These are phyloP conservation scores for Triangularia setosa DNA, from an alignment of 2,329 filamentous ascomycete species.

Conservation along the genomic window DNA sequence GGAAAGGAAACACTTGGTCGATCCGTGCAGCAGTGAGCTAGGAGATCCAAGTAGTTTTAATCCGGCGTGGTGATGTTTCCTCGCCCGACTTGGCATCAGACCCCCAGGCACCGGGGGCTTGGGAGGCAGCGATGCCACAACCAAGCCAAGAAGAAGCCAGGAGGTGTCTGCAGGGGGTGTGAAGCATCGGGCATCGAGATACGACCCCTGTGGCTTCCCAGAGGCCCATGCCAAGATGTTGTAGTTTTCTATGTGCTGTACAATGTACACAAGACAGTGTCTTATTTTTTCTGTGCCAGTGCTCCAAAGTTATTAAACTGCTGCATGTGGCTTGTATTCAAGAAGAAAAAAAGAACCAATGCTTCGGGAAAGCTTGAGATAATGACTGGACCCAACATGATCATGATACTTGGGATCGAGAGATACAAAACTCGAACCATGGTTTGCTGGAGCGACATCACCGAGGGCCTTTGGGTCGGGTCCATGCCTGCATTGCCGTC, in stretches of 20 bases:
- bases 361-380: background rate
- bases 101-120: background rate
- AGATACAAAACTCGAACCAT: background rate
- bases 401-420: background rate
- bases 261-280: background rate
- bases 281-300: background rate
- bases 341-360: background rate
- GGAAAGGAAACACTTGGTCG: constrained; percentile 8
- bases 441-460: background rate
- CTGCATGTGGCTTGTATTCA: background rate
- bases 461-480: background rate
- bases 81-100: constrained; percentile 4
- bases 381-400: background rate
- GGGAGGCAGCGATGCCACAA: background rate
- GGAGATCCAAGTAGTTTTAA: constrained; percentile 10
- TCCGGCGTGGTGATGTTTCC: constrained; percentile 9
- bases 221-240: background rate
- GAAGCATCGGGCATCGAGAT: background rate
- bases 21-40: constrained; percentile 5
- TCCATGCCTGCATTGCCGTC: background rate
- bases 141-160: background rate
- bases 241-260: background rate
- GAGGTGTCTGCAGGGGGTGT: background rate
- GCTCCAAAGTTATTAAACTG: background rate
- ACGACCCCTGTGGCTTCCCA: background rate